These are phyloP conservation scores for Psilocybe azurescens DNA, from an alignment of 768 basidiomycete species.

Conservation along the genomic window DNA sequence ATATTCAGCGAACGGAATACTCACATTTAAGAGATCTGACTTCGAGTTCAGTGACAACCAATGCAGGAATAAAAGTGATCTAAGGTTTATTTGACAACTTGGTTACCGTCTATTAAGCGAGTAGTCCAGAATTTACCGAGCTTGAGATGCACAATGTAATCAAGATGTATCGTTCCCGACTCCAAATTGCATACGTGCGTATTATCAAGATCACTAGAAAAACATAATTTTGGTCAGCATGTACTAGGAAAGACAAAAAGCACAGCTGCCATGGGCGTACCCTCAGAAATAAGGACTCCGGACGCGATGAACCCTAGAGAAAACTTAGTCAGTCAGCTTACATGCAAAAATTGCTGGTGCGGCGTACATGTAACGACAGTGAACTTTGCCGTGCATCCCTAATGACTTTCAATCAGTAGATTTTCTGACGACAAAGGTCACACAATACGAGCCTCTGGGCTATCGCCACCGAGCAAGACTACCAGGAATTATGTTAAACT, in stretches of 20 bases:
- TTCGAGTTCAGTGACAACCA: not conserved
- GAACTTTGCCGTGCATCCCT: not conserved
- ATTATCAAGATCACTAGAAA: not conserved
- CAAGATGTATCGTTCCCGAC: not conserved
- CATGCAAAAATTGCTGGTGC: not conserved
- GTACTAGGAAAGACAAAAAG: too few species aligned
- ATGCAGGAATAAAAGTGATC: not conserved
- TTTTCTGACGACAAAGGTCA: too few species aligned
- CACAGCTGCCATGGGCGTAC: not conserved
- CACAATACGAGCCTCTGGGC: too few species aligned
- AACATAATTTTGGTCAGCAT: too few species aligned
- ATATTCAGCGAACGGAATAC: not conserved
- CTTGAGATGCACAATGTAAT: not conserved
- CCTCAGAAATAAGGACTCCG: not conserved
- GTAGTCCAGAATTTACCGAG: not conserved
- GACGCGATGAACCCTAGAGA: not conserved
- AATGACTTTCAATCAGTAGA: not conserved
- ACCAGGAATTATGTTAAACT: too few species aligned
- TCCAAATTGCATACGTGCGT: not conserved
- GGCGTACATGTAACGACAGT: not conserved
- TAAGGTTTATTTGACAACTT: not conserved
- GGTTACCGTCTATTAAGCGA: not conserved
- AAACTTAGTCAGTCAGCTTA: not conserved
- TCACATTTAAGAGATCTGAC: not conserved
- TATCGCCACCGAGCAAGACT: too few species aligned